These are phyloP conservation scores for Thamnidium elegans DNA, from an alignment of 192 early-diverging fungal species.

Conservation along the genomic window DNA sequence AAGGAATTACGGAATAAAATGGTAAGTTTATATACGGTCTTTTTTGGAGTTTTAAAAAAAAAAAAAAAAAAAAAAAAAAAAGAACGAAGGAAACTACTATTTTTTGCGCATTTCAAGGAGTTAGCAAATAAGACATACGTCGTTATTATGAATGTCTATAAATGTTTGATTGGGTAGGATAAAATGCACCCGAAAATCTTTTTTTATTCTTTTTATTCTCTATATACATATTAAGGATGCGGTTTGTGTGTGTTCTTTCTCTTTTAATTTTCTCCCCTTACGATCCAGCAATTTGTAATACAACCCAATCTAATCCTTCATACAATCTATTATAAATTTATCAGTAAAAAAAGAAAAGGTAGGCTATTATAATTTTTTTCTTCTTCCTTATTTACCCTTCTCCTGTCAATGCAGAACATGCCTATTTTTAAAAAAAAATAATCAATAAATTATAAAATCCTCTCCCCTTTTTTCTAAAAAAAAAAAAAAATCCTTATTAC, in stretches of 20 bases:
- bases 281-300: constrained; percentile 40
- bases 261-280: too few species aligned
- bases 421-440: constrained; percentile 20
- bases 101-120: too few species aligned
- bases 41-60: constrained; percentile 3
- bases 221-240: too few species aligned
- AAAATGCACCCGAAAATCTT: too few species aligned
- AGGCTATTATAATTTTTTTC: too few species aligned
- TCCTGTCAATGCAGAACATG: constrained; percentile 65
- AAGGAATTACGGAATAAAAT: not conserved
- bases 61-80: not conserved
- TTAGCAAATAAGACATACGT: too few species aligned
- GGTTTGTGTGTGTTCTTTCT: too few species aligned
- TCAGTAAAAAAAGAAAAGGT: too few species aligned
- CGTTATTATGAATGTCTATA: too few species aligned
- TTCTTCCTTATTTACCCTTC: constrained; percentile 49
- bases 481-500: constrained; percentile 22
- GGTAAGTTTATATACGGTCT: too few species aligned
- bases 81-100: not conserved
- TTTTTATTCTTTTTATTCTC: too few species aligned
- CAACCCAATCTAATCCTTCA: constrained; percentile 61
- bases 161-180: too few species aligned
- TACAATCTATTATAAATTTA: constrained; percentile 39
- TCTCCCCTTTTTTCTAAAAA: not conserved
- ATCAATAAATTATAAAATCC: not conserved